These are phyloP conservation scores for Didymella glomerata DNA, from an alignment of 2,329 filamentous ascomycete species.

Conservation along the genomic window DNA sequence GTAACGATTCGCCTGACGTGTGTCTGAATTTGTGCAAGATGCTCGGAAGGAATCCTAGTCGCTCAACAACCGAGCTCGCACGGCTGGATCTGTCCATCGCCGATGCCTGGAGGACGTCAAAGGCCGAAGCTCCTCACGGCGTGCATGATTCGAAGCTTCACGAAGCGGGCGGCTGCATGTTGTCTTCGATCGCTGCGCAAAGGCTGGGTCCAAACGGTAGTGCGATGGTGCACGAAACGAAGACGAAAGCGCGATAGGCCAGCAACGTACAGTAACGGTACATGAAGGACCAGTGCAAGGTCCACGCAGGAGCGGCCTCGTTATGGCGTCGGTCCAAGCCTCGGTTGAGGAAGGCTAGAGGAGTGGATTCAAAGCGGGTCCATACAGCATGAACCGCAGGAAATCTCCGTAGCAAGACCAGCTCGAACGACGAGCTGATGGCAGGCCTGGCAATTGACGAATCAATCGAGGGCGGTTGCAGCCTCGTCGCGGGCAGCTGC, in stretches of 20 bases:
- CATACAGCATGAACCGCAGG: constrained; percentile 21
- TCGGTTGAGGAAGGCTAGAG: constrained; percentile 31
- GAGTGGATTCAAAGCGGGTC: constrained; percentile 19
- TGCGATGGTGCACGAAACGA: constrained; percentile 31
- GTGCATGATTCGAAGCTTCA: constrained; percentile 16
- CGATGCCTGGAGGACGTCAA: constrained; percentile 11
- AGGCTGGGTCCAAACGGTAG: constrained; percentile 18
- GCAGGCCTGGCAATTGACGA: constrained; percentile 12
- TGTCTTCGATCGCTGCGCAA: constrained; percentile 33
- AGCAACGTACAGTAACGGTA: constrained; percentile 34
- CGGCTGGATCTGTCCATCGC: constrained; percentile 11
- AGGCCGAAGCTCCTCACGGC: constrained; percentile 12
- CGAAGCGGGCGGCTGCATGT: constrained; percentile 26
- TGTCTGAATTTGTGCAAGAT: constrained; percentile 17
- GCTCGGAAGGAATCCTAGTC: constrained; percentile 16
- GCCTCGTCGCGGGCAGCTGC: constrained; percentile 19
- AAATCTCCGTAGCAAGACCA: constrained; percentile 20
- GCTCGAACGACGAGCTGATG: constrained; percentile 16
- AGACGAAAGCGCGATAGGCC: constrained; percentile 39
- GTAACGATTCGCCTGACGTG: constrained; percentile 15
- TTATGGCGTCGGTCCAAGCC: constrained; percentile 43
- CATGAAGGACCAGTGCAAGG: constrained; percentile 34
- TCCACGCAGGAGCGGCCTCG: constrained; percentile 36
- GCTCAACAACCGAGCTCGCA: constrained; percentile 16
- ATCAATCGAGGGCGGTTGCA: constrained; percentile 14